Conservation (phyloP, 2,329 filamentous ascomycete genomes). For the Fusarium sp. region DNA sequence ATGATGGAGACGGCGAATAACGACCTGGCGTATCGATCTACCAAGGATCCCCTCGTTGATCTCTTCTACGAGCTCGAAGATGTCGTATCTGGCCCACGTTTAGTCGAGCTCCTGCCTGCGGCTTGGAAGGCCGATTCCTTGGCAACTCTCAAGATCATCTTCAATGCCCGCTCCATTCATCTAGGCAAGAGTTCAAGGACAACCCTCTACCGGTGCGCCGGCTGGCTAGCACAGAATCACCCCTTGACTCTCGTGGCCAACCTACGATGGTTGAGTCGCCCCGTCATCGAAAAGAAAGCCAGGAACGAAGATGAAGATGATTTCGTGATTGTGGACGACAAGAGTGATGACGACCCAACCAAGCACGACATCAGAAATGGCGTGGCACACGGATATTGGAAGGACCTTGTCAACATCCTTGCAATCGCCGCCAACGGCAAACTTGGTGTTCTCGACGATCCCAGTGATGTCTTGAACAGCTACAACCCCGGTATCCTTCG, state of each 20-base stretch:
- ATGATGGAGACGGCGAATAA: slow-evolving; percentile 63
- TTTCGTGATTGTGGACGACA: slow-evolving; percentile 47
- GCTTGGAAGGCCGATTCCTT: slow-evolving; percentile 61
- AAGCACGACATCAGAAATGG: slow-evolving; percentile 57
- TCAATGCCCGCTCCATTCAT: slow-evolving; percentile 68
- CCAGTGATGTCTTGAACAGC: slow-evolving; percentile 53
- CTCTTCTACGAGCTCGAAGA: slow-evolving; percentile 63
- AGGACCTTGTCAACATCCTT: slow-evolving; percentile 67
- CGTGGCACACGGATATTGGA: slow-evolving; percentile 69
- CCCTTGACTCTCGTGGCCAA: slow-evolving; percentile 63
- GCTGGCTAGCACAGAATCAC: slow-evolving; percentile 65
- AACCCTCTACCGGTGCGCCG: slow-evolving; percentile 61
- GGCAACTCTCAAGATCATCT: slow-evolving; percentile 66
- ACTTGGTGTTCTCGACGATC: slow-evolving; percentile 54
- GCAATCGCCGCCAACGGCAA: slow-evolving; percentile 59
- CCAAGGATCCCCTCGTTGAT: slow-evolving; percentile 58
- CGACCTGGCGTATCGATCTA: slow-evolving; percentile 59
- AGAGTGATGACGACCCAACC: slow-evolving; percentile 49
- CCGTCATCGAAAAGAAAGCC: slow-evolving; percentile 63
- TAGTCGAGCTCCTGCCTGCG: slow-evolving; percentile 54
- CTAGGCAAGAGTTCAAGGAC: slow-evolving; percentile 61
- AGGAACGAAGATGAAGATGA: slow-evolving; percentile 51
- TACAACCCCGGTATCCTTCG: slow-evolving; percentile 41
- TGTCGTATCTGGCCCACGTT: slow-evolving; percentile 46
- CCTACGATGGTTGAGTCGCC: slow-evolving; percentile 63